Evolutionary conservation across 352 stramenopile genomes (phyloP), one percentile per base, ranked within the genome.

Genomic region (Phytopythium litorale): DNA sequence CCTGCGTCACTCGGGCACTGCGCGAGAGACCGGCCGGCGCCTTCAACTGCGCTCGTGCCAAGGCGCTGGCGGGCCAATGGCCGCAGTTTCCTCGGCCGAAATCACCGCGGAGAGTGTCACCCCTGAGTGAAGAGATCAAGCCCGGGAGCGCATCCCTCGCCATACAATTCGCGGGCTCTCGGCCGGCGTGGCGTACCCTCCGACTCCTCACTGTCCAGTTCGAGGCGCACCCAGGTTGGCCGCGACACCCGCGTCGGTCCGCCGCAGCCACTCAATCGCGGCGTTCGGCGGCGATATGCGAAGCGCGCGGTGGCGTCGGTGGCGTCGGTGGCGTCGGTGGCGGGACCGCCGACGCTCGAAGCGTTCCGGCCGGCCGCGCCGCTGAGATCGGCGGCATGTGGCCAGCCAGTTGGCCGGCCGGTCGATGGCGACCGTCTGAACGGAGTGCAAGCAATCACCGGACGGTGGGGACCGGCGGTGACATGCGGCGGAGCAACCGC

Each of bases 1-100:
- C 23, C 46, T 7, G 30, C 46, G 46, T 53, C 23, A 53, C 46
- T 33, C 52, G 52, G 25, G 13, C 37, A 13, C 12, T 32, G 33
- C n/a, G 38, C 38, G 13, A 60, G 54, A 51, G 54, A 60, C 54
- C 38, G 54, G 38, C 13, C 54, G 25, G 37, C 12, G 54, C 35
- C 54, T 60, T 60, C 54, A 60, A 60, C 37, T 50, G 54, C 21
- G 54, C 53, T 51, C 33, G 54, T 16, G 46, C 23, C 28, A 32
- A 32, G 28, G 28, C 7, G 28, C 7, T 32, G 28, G 42, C 11
- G 50, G 6, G n/a, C n/a, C n/a, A n/a, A n/a, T n/a, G 30, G 53
- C 30, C 30, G 32, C 52, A 58, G 52, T 48, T 58, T 48, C 52
- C 52, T 18, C 35, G 32, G 42, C 21, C 42, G 42, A 49, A 49